Conservation (phyloP, 2,329 filamentous ascomycete genomes). For the Geosmithia flava region DNA sequence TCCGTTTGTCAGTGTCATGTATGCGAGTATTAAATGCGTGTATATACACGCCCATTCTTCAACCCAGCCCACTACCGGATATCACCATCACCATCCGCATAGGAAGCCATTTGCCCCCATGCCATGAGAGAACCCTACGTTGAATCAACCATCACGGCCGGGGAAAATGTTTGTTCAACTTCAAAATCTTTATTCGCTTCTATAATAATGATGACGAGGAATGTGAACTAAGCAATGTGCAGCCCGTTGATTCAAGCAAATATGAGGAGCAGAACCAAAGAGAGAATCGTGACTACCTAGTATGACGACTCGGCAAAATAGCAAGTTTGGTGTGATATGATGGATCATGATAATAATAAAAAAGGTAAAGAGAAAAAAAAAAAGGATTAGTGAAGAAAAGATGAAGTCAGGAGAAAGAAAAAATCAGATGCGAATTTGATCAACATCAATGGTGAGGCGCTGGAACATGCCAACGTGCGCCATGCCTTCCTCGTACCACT, state of each 20-base stretch:
- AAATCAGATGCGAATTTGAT: conserved; percentile 12
- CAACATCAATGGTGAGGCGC: conserved; percentile 24
- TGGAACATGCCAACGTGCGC: conserved; percentile 74
- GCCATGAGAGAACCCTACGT: not conserved
- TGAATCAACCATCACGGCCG: not conserved
- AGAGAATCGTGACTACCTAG: not conserved
- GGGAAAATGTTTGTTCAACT: not conserved
- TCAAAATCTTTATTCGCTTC: not conserved
- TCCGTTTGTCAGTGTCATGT: not conserved
- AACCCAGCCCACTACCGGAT: not conserved
- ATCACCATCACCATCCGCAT: too few species aligned
- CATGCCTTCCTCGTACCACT: conserved; percentile 77
- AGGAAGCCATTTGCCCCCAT: not conserved
- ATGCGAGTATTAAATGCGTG: too few species aligned
- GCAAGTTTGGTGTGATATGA: too few species aligned
- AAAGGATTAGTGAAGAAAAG: not conserved
- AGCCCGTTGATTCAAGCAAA: not conserved
- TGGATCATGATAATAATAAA: not conserved
- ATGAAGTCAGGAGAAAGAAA: not conserved
- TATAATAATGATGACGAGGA: not conserved
- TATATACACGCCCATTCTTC: not conserved
- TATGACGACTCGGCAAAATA: too few species aligned
- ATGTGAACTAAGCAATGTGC: not conserved
- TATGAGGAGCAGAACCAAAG: not conserved
- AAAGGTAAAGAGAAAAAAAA: not conserved